Base-by-base conservation (phyloP, 2,329 filamentous ascomycete species). In the Phialophora tarda region DNA sequence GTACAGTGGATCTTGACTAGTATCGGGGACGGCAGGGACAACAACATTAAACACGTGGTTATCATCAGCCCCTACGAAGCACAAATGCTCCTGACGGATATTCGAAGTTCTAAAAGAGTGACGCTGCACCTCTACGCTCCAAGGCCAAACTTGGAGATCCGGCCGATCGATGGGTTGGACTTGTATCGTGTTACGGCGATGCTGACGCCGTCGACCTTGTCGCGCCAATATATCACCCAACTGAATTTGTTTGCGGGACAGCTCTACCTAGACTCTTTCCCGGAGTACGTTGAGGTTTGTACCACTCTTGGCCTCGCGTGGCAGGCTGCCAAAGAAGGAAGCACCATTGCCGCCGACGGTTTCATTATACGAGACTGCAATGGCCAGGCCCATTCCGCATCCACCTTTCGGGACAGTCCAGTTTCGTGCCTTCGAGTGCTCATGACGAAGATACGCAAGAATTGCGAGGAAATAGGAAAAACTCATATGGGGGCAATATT, bases 401-500 rank as follows among this genome's bases (percentile, higher is more conserved):
- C 74, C 71, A 71, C 71, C 0, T 79, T 84, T 61, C 70, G 54
- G n/a, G 63, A 69, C 4, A 82, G 79, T 54, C 80, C 80, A 0
- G 75, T 84, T 0, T 74, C 72, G 0, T 82, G 83, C 51, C 44
- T 85, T 2, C 75, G 75, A 23, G 68, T 72, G 1, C 65, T 83
- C 0, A 65, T 79, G 63, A 63, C 53, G 14, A 24, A 74, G 68
- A 65, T 76, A 74, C 41, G 75, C 74, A 69, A 75, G 72, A 64
- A 79, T 77, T 61, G 80, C 74, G 17, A 76, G 78, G 66, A 77
- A 69, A 59, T 79, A 77, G 58, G 75, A 21, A 79, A 77, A 69
- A 83, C 82, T 0, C 81, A 84, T 69, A 62, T 85, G 38, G 82
- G 82, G 1, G 74, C 72, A 50, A 72, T 82, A 10, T 41, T 82